These are phyloP conservation scores for Trichoderma simmonsii DNA, from an alignment of 2,329 filamentous ascomycete species.

Conservation along the genomic window DNA sequence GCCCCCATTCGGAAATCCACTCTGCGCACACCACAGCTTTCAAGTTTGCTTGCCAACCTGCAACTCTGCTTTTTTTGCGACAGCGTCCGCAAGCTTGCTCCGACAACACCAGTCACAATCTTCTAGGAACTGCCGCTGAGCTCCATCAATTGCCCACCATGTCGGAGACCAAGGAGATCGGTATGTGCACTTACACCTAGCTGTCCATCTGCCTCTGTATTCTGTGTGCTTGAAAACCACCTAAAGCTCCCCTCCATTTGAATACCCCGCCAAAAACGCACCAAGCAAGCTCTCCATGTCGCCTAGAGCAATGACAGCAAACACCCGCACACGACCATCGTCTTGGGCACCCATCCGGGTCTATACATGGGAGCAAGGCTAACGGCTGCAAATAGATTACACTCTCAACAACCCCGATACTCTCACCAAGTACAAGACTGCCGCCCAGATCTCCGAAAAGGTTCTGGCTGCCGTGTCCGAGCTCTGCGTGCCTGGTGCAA, in stretches of 20 bases:
- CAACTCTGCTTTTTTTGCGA: slow-evolving; percentile 12
- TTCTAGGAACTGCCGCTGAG: slow-evolving; percentile 5
- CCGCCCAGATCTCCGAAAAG: slow-evolving; percentile 91
- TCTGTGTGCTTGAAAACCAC: neutral
- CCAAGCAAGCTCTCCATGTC: slow-evolving; percentile 12
- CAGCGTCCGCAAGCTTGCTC: slow-evolving; percentile 13
- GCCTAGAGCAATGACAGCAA: neutral
- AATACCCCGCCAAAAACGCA: slow-evolving; percentile 10
- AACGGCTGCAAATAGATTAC: slow-evolving; percentile 60
- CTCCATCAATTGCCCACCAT: slow-evolving; percentile 34
- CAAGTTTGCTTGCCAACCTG: neutral
- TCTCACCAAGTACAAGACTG: slow-evolving; percentile 98
- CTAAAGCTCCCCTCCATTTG: neutral
- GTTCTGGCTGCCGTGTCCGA: slow-evolving; percentile 80
- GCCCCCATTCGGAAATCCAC: slow-evolving; percentile 11
- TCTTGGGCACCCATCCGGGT: neutral
- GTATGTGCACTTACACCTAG: slow-evolving; percentile 31
- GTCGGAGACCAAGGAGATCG: slow-evolving; percentile 46
- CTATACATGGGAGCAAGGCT: neutral
- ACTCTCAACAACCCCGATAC: slow-evolving; percentile 88
- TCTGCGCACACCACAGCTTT: slow-evolving; percentile 18
- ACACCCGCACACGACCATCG: slow-evolving; percentile 5
- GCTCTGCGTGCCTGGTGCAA: slow-evolving; percentile 76
- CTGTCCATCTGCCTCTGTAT: neutral
- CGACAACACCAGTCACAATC: slow-evolving; percentile 20